A percentile compares a stretch with the other conserved stretches of the same genome.
Evolutionary conservation across 139 green algal species (phyloP).

Genomic region (Chlorella ohadii): DNA sequence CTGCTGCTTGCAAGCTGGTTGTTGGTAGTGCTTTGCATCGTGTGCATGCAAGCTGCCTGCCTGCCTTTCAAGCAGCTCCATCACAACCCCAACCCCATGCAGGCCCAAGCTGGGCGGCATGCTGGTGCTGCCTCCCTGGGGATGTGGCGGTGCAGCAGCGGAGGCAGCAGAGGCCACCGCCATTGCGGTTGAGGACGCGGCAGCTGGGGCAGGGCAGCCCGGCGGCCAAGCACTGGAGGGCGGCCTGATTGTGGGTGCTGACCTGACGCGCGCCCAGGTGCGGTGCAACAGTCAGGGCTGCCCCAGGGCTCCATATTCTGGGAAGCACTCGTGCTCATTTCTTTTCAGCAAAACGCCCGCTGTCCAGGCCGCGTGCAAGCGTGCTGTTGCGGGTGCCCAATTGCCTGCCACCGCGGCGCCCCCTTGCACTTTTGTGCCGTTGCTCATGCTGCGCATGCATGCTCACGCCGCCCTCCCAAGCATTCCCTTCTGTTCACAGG

Average conservation of each 20-base stretch:
- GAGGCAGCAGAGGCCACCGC: background rate
- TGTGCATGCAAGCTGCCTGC: no score
- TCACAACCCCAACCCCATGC: background rate
- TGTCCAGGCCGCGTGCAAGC: no score
- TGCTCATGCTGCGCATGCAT: no score
- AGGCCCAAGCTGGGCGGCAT: conserved; percentile 19
- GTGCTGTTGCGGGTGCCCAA: no score
- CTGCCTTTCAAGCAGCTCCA: background rate
- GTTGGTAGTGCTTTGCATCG: no score
- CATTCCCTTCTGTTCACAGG: no score
- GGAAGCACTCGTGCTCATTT: no score
- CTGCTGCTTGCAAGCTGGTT: background rate
- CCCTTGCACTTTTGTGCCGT: no score
- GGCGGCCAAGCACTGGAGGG: background rate
- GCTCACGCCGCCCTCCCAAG: no score
- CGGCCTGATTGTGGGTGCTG: conserved; percentile 2
- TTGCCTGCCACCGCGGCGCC: no score
- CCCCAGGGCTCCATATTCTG: no score
- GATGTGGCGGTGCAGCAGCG: background rate
- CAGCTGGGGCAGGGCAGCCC: background rate
- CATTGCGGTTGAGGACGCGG: background rate
- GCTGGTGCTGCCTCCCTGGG: conserved; percentile 15
- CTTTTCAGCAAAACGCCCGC: no score
- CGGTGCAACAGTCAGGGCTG: background rate
- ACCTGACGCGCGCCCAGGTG: conserved; percentile 7